Conservation (phyloP, 2,329 filamentous ascomycete genomes). For the Cladophialophora chaetospira region DNA sequence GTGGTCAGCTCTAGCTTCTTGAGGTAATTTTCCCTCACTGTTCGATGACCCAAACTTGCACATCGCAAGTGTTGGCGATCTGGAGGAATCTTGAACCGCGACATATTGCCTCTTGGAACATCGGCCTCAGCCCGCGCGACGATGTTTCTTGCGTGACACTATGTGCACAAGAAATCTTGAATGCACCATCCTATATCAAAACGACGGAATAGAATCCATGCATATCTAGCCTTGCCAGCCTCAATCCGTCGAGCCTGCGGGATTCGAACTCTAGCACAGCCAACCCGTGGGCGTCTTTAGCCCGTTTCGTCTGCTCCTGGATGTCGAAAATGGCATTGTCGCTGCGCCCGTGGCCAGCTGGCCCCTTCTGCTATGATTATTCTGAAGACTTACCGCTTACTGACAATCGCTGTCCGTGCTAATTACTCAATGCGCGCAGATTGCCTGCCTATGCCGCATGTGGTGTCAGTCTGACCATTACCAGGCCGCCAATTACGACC, state of each 20-base stretch:
- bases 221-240: not conserved
- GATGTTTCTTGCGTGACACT: not conserved
- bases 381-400: conserved; percentile 14
- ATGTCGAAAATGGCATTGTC: not conserved
- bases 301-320: not conserved
- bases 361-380: conserved; percentile 14
- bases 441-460: not conserved
- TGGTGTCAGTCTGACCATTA: conserved; percentile 4
- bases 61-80: not conserved
- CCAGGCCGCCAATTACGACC: not conserved
- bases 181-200: not conserved
- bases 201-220: not conserved
- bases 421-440: conserved; percentile 5
- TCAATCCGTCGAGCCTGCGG: not conserved
- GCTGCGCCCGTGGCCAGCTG: conserved; percentile 4
- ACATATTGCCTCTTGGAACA: not conserved
- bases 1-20: conserved; percentile 12
- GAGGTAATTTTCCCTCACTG: not conserved
- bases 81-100: not conserved
- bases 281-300: conserved; percentile 2
- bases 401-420: not conserved
- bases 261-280: not conserved
- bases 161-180: too few species aligned
- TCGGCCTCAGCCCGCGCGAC: not conserved
- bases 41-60: not conserved